phyloP scores from a whole-genome alignment of 345 rosid genomes.

The Camelina hispida region DNA sequence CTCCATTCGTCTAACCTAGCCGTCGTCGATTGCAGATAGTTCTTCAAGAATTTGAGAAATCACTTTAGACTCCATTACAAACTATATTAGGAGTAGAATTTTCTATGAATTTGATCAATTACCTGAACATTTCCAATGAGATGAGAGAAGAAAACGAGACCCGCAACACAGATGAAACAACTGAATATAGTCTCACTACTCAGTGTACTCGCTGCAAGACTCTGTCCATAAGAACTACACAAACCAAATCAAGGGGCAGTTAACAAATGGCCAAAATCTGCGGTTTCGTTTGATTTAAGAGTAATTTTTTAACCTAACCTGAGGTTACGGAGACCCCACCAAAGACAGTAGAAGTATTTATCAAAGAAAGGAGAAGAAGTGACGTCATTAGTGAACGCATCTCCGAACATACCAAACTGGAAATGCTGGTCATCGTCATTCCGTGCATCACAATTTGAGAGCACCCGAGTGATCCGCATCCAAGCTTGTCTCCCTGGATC shows the following conservation, averaged over 20 bases:
- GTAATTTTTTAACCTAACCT: slow-evolving; percentile 48
- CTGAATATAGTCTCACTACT: slow-evolving; percentile 66
- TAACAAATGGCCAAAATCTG: not conserved
- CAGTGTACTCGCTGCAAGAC: slow-evolving; percentile 60
- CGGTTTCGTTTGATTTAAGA: not conserved
- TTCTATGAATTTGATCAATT: not conserved
- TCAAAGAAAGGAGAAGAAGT: slow-evolving; percentile 57
- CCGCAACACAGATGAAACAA: slow-evolving; percentile 67
- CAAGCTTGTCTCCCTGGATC: slow-evolving; percentile 61
- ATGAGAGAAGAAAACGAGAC: slow-evolving; percentile 81
- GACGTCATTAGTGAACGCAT: slow-evolving; percentile 69
- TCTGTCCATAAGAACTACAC: slow-evolving; percentile 87
- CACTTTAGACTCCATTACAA: slow-evolving; percentile 12
- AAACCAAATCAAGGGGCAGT: slow-evolving; percentile 22
- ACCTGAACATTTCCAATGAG: slow-evolving; percentile 92
- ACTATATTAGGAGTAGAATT: not conserved
- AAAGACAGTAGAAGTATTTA: slow-evolving; percentile 83
- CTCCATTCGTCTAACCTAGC: slow-evolving; percentile 93
- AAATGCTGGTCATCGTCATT: slow-evolving; percentile 50
- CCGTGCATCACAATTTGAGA: slow-evolving; percentile 59
- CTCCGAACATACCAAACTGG: slow-evolving; percentile 76
- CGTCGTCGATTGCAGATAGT: slow-evolving; percentile 80
- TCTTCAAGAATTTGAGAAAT: slow-evolving; percentile 48
- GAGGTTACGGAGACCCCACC: slow-evolving; percentile 89
- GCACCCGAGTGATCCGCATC: slow-evolving; percentile 57